Evolutionary conservation across 129 eudicot genomes (phyloP).

Genomic region (Tagetes erecta): DNA sequence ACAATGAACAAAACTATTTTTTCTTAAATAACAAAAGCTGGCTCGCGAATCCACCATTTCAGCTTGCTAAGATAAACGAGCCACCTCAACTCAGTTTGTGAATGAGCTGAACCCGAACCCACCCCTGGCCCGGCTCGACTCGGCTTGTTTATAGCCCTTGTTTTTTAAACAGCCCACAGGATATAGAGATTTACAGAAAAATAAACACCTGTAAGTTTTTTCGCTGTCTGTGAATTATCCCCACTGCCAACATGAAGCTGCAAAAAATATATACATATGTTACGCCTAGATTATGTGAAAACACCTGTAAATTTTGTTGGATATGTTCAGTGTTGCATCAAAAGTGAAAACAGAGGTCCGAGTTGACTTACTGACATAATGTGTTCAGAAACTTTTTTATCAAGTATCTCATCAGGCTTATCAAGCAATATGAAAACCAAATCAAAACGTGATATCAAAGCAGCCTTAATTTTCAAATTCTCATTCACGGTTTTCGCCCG

Average conservation of each 20-base stretch:
- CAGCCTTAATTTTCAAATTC: conserved; percentile 83
- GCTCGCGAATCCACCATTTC: too few species aligned
- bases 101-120: too few species aligned
- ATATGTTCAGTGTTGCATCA: conserved; percentile 4
- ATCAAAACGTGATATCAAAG: conserved; percentile 92
- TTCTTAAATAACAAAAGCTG: too few species aligned
- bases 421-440: conserved; percentile 95
- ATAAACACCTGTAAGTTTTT: conserved; percentile 55
- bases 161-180: not conserved
- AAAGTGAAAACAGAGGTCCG: conserved; percentile 4
- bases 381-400: conserved; percentile 90
- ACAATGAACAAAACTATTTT: too few species aligned
- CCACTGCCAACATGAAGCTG: conserved; percentile 84
- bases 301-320: not conserved
- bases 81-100: too few species aligned
- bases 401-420: conserved; percentile 80
- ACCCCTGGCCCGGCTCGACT: too few species aligned
- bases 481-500: conserved; percentile 98
- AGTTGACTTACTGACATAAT: conserved; percentile 89
- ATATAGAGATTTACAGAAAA: not conserved
- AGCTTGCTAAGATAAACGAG: too few species aligned
- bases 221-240: conserved; percentile 56
- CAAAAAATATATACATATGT: conserved; percentile 9
- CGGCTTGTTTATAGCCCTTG: too few species aligned
- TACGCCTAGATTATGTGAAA: conserved; percentile 4